A percentile compares a stretch with the other conserved stretches of the same genome.
phyloP scores from a whole-genome alignment of 345 rosid genomes.

The Salix suchowensis region DNA sequence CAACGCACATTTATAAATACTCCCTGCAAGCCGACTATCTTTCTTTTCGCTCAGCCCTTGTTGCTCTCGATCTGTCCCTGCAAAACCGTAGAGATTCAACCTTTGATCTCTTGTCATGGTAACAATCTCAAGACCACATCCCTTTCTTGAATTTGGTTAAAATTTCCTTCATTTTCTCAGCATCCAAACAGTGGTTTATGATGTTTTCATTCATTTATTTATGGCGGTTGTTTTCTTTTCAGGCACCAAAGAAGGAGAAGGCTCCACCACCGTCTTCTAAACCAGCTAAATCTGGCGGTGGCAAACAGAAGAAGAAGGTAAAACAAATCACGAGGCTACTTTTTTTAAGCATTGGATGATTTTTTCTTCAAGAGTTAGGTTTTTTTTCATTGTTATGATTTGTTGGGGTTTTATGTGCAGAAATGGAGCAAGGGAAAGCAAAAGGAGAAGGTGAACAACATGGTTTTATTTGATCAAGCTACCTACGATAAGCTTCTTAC shows the following conservation, averaged over 20 bases:
- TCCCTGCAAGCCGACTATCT: neutral
- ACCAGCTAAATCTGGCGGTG: constrained; percentile 72
- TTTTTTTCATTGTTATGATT: neutral
- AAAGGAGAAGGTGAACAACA: constrained; percentile 93
- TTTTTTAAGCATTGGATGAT: neutral
- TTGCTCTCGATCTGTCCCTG: neutral
- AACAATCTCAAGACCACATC: neutral
- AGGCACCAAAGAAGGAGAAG: constrained; percentile 77
- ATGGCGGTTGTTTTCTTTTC: neutral
- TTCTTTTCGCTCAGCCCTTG: neutral
- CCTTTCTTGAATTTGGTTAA: neutral
- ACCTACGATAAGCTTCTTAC: constrained; percentile 75
- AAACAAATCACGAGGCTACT: neutral
- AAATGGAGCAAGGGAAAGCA: constrained; percentile 94
- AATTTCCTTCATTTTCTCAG: neutral
- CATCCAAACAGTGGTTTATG: neutral
- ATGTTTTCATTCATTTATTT: neutral
- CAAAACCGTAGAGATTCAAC: neutral
- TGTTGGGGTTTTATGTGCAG: constrained; percentile 27
- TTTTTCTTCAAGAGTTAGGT: neutral
- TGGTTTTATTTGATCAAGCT: constrained; percentile 79
- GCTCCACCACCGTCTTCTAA: constrained; percentile 71
- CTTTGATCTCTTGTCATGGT: neutral
- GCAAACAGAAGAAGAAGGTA: constrained; percentile 84
- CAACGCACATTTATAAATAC: neutral